Base-by-base conservation (phyloP, 176 grass and related monocot genomes). In the Rhynchospora breviuscula region DNA sequence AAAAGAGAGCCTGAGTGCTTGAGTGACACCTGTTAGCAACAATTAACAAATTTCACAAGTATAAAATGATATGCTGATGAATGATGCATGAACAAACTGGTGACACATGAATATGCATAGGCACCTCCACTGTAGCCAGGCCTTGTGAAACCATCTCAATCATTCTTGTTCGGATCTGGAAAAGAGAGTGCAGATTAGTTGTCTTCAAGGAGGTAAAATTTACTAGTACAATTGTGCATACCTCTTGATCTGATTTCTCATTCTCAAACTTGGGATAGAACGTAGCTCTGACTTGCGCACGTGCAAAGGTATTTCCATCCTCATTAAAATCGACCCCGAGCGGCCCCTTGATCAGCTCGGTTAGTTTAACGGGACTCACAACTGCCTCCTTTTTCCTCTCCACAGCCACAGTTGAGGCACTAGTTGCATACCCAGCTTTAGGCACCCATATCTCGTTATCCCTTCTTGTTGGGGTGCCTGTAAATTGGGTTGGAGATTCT, bases 261-360 rank as follows among this genome's bases (percentile, higher is more conserved):
- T 98, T 98, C 88, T 98, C 96, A 69, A 98, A 98, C 71, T 98
- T 98, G 56, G 96, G 96, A 79, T 95, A 98, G 83, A 98, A 98
- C 0, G 93, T 93, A 18, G 96, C 96, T 86, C 91, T 98, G 67
- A 93, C 87, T 84, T 98, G 79, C 22, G 92, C 89, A 76, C 88
- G 84, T 9, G 57, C 63, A 84, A 98, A 93, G 66, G 95, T 91
- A 85, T 44, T 90, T 33, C 89, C 75, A 74, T 91, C 91, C 69
- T 93, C 92, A 47, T 86, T 52, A 53, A 95, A 98, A n/a, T 86
- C 52, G 10, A 87, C 67, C 6, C 89, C 89, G 7, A 91, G 47
- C 0, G 89, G 63, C 11, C 86, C 86, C 75, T 93, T 98, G 87
- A 94, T 72, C 67, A 94, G 13, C 63, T 76, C 88, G 5, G 87